phyloP scores from a whole-genome alignment of 768 basidiomycete genomes.

The Coprinellus micaceus region DNA sequence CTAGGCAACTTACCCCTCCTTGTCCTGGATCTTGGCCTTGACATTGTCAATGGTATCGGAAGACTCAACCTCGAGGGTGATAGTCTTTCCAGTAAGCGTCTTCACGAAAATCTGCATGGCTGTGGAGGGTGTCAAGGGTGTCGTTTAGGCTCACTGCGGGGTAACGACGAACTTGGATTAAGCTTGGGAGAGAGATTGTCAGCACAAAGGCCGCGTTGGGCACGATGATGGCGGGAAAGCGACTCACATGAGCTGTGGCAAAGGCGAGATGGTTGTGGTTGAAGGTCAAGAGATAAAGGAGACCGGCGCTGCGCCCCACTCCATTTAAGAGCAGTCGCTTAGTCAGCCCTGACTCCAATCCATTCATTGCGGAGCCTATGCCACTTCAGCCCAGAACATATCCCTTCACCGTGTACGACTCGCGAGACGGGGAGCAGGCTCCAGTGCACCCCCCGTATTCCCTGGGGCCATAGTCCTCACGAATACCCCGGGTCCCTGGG shows the following conservation, averaged over 20 bases:
- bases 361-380: no score
- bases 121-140: constrained; percentile 15
- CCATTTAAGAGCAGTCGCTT: neutral
- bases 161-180: neutral
- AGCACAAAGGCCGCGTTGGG: neutral
- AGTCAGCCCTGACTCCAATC: neutral
- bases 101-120: constrained; percentile 52
- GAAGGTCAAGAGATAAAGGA: neutral
- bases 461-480: no score
- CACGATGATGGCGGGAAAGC: neutral
- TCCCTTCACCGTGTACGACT: no score
- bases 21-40: constrained; percentile 85
- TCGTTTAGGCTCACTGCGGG: neutral
- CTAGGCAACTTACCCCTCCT: constrained; percentile 60
- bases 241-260: neutral
- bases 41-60: constrained; percentile 71
- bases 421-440: no score
- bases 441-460: no score
- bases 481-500: no score
- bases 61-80: constrained; percentile 70
- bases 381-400: no score
- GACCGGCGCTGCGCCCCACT: neutral
- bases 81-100: constrained; percentile 71
- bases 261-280: neutral
- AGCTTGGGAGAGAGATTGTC: neutral